A percentile compares a stretch with the other conserved stretches of the same genome.
These are phyloP conservation scores for Aspergillus luchuensis DNA, from an alignment of 2,329 filamentous ascomycete species.

Conservation along the genomic window DNA sequence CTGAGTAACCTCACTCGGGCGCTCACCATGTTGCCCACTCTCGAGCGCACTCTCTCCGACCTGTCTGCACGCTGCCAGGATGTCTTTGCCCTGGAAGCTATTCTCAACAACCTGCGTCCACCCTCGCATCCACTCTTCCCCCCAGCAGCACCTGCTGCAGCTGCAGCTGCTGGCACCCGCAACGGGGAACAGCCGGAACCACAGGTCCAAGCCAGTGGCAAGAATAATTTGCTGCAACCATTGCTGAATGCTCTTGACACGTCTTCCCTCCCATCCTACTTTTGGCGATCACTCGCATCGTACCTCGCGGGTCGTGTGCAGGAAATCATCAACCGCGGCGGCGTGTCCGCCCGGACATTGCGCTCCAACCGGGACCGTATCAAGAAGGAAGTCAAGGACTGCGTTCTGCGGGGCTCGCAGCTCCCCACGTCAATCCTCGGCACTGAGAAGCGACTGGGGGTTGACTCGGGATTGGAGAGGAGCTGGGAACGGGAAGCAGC, in stretches of 20 bases:
- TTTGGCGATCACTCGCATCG: conserved; percentile 86
- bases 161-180: background rate
- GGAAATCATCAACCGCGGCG: conserved; percentile 80
- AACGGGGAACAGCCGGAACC: conserved; percentile 33
- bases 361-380: conserved; percentile 73
- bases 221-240: conserved; percentile 66
- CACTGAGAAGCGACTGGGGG: conserved; percentile 47
- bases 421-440: conserved; percentile 59
- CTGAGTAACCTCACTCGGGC: conserved; percentile 73
- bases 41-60: conserved; percentile 81
- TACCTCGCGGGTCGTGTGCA: conserved; percentile 75
- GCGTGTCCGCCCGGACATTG: conserved; percentile 79
- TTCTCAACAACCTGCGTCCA: conserved; percentile 69
- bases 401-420: conserved; percentile 76
- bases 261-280: conserved; percentile 82
- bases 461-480: conserved; percentile 51
- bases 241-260: conserved; percentile 81
- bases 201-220: conserved; percentile 31
- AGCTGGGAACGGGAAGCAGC: conserved; percentile 89
- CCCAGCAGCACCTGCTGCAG: conserved; percentile 8
- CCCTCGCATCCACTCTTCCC: conserved; percentile 68
- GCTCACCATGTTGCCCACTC: conserved; percentile 74
- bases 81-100: conserved; percentile 79
- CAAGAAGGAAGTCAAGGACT: conserved; percentile 75
- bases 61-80: conserved; percentile 85